Conservation (phyloP, 2,329 filamentous ascomycete genomes). For the Pseudomassariella vexata region DNA sequence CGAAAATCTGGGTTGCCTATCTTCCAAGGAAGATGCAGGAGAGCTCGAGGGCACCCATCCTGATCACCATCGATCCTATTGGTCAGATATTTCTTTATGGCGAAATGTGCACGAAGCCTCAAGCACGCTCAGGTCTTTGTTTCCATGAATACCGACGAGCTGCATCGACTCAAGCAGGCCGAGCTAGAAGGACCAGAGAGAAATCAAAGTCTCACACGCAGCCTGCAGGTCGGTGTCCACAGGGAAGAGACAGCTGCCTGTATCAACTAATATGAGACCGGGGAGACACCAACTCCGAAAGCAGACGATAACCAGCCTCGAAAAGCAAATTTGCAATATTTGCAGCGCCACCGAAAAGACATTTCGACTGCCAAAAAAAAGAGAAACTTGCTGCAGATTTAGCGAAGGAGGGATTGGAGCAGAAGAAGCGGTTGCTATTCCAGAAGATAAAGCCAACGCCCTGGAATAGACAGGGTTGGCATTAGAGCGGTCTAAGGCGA, state of each 20-base stretch:
- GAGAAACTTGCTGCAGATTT: background rate
- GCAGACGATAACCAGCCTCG: no score
- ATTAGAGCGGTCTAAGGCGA: no score
- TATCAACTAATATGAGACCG: background rate
- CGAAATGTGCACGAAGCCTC: conserved; percentile 4
- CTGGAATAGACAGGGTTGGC: conserved; percentile 1
- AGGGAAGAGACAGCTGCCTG: background rate
- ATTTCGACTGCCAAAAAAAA: background rate
- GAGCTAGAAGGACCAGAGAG: background rate
- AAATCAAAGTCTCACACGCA: background rate
- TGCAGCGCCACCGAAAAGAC: no score
- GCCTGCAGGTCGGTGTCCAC: background rate
- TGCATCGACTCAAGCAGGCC: background rate
- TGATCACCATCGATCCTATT: background rate
- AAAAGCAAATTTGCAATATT: no score
- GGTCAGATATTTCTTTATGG: conserved; percentile 1
- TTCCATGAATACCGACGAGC: conserved; percentile 3
- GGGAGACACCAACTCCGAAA: no score
- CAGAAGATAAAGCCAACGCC: conserved; percentile 2
- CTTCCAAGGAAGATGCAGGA: background rate
- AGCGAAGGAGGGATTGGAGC: background rate
- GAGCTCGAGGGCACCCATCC: background rate
- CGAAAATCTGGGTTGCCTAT: background rate
- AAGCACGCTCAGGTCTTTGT: background rate
- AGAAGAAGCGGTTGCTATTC: conserved; percentile 1